Evolutionary conservation across 2,329 filamentous ascomycete genomes (phyloP).

Genomic region (Didymella lethalis): DNA sequence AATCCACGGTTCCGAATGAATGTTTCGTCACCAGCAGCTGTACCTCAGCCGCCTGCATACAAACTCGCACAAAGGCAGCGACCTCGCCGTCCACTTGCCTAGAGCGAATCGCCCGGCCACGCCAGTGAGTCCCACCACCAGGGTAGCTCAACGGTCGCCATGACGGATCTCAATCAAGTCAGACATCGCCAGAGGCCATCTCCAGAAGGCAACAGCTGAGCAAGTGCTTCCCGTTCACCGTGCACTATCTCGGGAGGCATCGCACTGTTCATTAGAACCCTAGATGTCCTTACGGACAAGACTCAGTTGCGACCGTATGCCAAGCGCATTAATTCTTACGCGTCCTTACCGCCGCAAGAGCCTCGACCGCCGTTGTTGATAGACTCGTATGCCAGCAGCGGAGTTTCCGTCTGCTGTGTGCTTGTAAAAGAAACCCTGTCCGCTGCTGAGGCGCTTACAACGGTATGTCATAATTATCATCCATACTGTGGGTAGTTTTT

Average conservation of each 20-base stretch:
- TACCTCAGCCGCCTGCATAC: constrained; percentile 18
- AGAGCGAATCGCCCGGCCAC: constrained; percentile 19
- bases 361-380: constrained; percentile 11
- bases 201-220: constrained; percentile 15
- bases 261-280: constrained; percentile 23
- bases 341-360: constrained; percentile 6
- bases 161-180: constrained; percentile 28
- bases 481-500: constrained; percentile 16
- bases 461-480: constrained; percentile 28
- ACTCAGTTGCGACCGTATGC: constrained; percentile 23
- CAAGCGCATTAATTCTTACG: constrained; percentile 9
- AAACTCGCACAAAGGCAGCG: constrained; percentile 31
- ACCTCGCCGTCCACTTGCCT: constrained; percentile 35
- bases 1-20: constrained; percentile 28
- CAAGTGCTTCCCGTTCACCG: constrained; percentile 1
- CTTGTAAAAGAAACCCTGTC: constrained; percentile 1
- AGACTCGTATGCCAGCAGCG: not conserved
- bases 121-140: constrained; percentile 23
- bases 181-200: constrained; percentile 15
- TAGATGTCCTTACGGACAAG: constrained; percentile 8
- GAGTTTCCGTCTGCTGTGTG: not conserved
- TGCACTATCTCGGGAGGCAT: constrained; percentile 4
- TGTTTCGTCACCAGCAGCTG: constrained; percentile 22
- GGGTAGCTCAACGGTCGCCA: constrained; percentile 35
- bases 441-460: constrained; percentile 11